phyloP scores from a whole-genome alignment of 2,329 filamentous ascomycete genomes.

The Fusarium heterosporum region DNA sequence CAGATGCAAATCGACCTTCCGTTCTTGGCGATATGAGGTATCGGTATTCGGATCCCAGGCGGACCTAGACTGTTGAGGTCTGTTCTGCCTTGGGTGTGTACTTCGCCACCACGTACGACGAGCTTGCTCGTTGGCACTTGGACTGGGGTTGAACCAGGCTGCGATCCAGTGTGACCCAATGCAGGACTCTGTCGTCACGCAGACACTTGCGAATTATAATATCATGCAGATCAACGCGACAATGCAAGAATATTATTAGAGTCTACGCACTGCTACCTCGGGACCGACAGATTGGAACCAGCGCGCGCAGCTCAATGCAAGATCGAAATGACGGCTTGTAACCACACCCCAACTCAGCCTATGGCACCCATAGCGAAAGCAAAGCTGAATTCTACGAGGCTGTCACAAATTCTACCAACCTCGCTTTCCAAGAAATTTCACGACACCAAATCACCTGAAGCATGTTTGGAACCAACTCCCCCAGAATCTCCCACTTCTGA shows the following conservation, averaged over 20 bases:
- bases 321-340: constrained; percentile 3
- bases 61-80: not conserved
- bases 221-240: not conserved
- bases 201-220: not conserved
- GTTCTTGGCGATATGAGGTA: not conserved
- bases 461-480: constrained; percentile 2
- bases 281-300: not conserved
- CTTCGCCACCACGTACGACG: not conserved
- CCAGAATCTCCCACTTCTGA: constrained; percentile 7
- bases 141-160: not conserved
- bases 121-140: not conserved
- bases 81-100: not conserved
- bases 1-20: not conserved
- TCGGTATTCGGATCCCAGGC: not conserved
- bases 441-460: not conserved
- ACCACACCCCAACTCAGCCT: not conserved
- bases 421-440: not conserved
- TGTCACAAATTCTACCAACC: not conserved
- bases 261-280: not conserved
- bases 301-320: not conserved
- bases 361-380: not conserved
- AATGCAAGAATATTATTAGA: not conserved
- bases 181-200: not conserved
- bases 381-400: not conserved
- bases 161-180: not conserved